Percentiles rank a stretch among this genome's conserved stretches.
Conservation (phyloP, 176 grass and related monocot genomes). For the Otatea glauca region DNA sequence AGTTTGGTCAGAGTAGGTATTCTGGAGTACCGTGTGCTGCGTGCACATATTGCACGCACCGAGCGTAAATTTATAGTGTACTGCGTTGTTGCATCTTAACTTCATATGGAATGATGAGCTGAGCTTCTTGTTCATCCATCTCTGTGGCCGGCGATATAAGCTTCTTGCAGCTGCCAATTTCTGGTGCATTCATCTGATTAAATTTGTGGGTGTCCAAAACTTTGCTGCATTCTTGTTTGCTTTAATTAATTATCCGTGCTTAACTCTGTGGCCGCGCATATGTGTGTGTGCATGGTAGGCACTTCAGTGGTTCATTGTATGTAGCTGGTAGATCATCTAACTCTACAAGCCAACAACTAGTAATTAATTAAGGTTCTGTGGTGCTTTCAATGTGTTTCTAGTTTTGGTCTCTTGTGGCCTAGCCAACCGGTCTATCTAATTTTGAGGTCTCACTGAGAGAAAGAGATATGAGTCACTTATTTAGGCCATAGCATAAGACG, state of each 20-base stretch:
- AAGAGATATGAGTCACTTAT: too few relatives aligned
- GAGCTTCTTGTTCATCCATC: conserved; percentile 49
- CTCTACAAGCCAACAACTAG: conserved; percentile 20
- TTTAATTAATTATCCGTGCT: neutral
- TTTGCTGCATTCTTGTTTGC: neutral
- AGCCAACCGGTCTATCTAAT: too few relatives aligned
- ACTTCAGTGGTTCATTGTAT: neutral
- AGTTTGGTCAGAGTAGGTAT: neutral
- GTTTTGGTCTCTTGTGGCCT: too few relatives aligned
- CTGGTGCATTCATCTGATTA: neutral
- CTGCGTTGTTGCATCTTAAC: neutral
- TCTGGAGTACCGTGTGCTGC: neutral
- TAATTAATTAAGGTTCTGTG: neutral
- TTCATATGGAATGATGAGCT: conserved; percentile 31
- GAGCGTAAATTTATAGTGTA: conserved; percentile 1
- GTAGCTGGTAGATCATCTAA: neutral
- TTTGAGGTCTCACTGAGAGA: too few relatives aligned
- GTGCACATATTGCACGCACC: neutral
- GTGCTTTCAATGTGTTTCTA: neutral
- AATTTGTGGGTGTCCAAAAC: neutral
- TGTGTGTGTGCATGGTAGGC: neutral
- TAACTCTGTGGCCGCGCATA: neutral
- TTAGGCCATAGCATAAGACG: too few relatives aligned
- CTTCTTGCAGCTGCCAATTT: conserved; percentile 3
- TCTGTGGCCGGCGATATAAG: neutral